phyloP scores from a whole-genome alignment of 345 rosid genomes.

The Capsella bursapastoris region DNA sequence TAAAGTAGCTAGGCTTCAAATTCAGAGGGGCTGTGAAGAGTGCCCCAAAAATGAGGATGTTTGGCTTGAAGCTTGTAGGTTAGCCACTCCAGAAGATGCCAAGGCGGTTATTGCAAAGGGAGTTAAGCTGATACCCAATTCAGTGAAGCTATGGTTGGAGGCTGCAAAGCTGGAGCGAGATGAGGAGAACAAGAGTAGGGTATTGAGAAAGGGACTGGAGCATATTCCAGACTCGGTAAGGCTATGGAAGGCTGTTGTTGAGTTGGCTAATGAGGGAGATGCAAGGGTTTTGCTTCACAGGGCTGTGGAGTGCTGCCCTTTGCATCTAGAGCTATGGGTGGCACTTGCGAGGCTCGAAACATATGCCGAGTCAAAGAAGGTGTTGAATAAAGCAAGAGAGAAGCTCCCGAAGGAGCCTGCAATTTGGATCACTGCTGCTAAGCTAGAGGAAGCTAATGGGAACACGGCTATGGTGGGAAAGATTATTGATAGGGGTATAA shows the following conservation, averaged over 20 bases:
- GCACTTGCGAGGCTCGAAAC: neutral
- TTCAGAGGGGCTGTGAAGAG: slow-evolving; percentile 89
- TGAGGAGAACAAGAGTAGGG: slow-evolving; percentile 1
- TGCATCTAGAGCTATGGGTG: neutral
- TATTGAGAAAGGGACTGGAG: neutral
- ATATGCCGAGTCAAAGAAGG: slow-evolving; percentile 6
- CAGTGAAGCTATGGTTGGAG: slow-evolving; percentile 65
- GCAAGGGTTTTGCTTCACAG: slow-evolving; percentile 3
- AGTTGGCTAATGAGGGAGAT: neutral
- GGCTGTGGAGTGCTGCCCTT: slow-evolving; percentile 7
- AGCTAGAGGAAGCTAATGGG: slow-evolving; percentile 6
- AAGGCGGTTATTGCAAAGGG: slow-evolving; percentile 90
- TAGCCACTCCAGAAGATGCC: slow-evolving; percentile 86
- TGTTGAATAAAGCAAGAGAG: neutral
- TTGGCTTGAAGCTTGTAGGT: slow-evolving; percentile 92
- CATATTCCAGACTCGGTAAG: neutral
- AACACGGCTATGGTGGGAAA: neutral
- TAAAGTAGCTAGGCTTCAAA: slow-evolving; percentile 57
- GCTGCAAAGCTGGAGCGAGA: slow-evolving; percentile 3
- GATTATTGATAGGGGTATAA: neutral
- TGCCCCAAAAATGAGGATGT: slow-evolving; percentile 91
- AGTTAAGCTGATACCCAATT: slow-evolving; percentile 80
- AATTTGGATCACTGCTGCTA: neutral
- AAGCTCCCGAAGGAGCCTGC: neutral
- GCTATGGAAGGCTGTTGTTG: neutral